These are phyloP conservation scores for Penicillium palitans DNA, from an alignment of 2,329 filamentous ascomycete genomes.

Conservation along the genomic window DNA sequence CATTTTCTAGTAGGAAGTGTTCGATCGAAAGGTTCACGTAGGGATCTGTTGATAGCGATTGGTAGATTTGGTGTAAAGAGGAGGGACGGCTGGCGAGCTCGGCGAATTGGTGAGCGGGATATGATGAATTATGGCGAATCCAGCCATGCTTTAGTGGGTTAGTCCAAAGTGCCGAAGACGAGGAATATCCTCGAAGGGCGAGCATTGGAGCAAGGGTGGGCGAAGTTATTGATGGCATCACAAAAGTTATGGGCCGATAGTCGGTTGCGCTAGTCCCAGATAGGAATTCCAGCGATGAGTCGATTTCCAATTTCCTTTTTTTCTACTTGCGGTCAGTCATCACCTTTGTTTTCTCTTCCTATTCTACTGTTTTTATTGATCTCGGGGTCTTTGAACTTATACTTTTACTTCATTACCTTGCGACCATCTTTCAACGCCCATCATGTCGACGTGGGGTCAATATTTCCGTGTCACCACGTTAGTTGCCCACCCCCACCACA, in stretches of 20 bases:
- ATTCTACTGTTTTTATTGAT: slow-evolving; percentile 7
- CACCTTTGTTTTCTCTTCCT: not conserved
- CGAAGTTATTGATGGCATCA: slow-evolving; percentile 1
- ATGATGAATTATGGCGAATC: slow-evolving; percentile 34
- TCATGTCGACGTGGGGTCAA: slow-evolving; percentile 85
- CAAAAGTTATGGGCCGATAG: slow-evolving; percentile 21
- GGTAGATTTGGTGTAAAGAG: slow-evolving; percentile 64
- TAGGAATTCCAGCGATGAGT: slow-evolving; percentile 27
- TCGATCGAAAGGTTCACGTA: slow-evolving; percentile 93
- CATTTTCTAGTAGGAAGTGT: slow-evolving; percentile 78
- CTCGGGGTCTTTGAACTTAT: not conserved
- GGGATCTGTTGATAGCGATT: slow-evolving; percentile 69
- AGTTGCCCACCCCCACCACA: slow-evolving; percentile 33
- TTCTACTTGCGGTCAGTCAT: slow-evolving; percentile 1
- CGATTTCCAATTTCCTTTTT: slow-evolving; percentile 17
- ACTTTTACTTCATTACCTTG: not conserved
- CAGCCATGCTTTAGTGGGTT: slow-evolving; percentile 5
- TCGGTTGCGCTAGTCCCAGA: slow-evolving; percentile 31
- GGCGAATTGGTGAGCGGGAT: slow-evolving; percentile 33
- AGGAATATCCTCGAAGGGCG: slow-evolving; percentile 11
- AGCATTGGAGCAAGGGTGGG: slow-evolving; percentile 28
- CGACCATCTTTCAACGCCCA: slow-evolving; percentile 27
- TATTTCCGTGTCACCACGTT: slow-evolving; percentile 82
- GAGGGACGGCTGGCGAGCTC: slow-evolving; percentile 36
- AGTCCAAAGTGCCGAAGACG: slow-evolving; percentile 9